A percentile compares a stretch with the other conserved stretches of the same genome.
Evolutionary conservation across 2,329 filamentous ascomycete genomes (phyloP).

Genomic region (Exophiala sp.): DNA sequence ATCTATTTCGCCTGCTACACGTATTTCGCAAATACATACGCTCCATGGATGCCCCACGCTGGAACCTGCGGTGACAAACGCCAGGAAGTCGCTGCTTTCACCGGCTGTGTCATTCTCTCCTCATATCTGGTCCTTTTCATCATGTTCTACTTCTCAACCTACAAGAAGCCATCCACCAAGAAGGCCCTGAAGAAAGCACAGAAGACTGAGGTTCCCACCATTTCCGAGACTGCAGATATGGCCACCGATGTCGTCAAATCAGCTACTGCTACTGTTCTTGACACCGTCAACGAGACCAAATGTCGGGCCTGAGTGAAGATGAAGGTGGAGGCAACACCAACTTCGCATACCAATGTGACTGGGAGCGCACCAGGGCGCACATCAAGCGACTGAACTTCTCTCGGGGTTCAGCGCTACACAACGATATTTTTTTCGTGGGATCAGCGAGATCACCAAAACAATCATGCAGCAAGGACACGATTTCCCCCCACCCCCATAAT

Average conservation of each 20-base stretch:
- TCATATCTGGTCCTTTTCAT: constrained; percentile 98
- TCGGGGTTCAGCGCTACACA: too few species aligned
- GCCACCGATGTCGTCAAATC: constrained; percentile 26
- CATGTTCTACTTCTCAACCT: constrained; percentile 96
- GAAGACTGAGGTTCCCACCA: constrained; percentile 53
- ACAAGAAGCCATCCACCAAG: constrained; percentile 67
- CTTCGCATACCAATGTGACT: not conserved
- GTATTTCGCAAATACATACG: constrained; percentile 93
- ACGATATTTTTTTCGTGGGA: not conserved
- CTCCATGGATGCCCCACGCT: constrained; percentile 73
- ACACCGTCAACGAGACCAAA: not conserved
- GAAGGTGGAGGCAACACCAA: not conserved
- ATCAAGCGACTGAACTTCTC: not conserved
- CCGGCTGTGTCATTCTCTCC: constrained; percentile 85
- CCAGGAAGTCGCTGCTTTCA: constrained; percentile 82
- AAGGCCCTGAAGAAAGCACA: constrained; percentile 73
- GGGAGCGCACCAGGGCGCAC: too few species aligned
- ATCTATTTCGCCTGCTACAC: constrained; percentile 99
- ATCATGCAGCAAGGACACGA: not conserved
- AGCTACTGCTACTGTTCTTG: constrained; percentile 9
- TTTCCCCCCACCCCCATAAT: not conserved
- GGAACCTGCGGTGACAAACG: constrained; percentile 83
- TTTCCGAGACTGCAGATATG: constrained; percentile 20
- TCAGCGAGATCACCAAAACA: not conserved
- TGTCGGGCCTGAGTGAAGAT: not conserved